Base-by-base conservation (phyloP, 805 yeast species). In the Candida ulmi region DNA sequence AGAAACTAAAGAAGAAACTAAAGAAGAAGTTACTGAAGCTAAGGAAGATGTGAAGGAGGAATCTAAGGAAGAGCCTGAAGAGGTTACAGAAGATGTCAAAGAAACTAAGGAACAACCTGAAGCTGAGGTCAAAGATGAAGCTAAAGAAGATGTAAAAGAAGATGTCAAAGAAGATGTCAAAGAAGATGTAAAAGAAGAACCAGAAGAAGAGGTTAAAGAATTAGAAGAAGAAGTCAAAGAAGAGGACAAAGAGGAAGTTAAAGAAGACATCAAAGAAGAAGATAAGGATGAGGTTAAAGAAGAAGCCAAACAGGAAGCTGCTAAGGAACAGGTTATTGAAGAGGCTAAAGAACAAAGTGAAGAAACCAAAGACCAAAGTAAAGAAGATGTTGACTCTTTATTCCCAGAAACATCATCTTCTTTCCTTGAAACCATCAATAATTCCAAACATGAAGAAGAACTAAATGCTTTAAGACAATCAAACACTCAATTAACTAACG, bases 401-500 rank as follows among this genome's bases (percentile, higher is more conserved):
- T 47, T 46, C 36, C 47, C 52, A 26, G 28, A 26, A 13, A 8
- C 5, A 11, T 9, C 28, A 26, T 8, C 28, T 26, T 13, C 28
- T 26, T 11, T 11, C 6, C 28, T 13, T 8, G 28, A 26, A 13
- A 26, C 28, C 5, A 9, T 11, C 5, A 5, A 11, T 9, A 5
- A 26, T 8, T 26, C 28, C 6, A 37, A 61, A 2, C 54, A 51
- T 16, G 51, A 57, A n/a, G n/a, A n/a, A n/a, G n/a, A n/a, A n/a
- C n/a, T n/a, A n/a, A n/a, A n/a, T n/a, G n/a, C n/a, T n/a, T n/a
- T n/a, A n/a, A n/a, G n/a, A 24, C 54, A 61, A 11, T 65, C 65
- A 32, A 55, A 69, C 13, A 51, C 47, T 5, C 48, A 54, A n/a
- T 51, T 74, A 8, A 50, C 51, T 18, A 45, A 49, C 7, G 54